Evolutionary conservation across 495 filamentous ascomycete genomes (phyloP), one percentile per base, ranked within the genome.

Genomic region (Aspergillus saccharolyticus): DNA sequence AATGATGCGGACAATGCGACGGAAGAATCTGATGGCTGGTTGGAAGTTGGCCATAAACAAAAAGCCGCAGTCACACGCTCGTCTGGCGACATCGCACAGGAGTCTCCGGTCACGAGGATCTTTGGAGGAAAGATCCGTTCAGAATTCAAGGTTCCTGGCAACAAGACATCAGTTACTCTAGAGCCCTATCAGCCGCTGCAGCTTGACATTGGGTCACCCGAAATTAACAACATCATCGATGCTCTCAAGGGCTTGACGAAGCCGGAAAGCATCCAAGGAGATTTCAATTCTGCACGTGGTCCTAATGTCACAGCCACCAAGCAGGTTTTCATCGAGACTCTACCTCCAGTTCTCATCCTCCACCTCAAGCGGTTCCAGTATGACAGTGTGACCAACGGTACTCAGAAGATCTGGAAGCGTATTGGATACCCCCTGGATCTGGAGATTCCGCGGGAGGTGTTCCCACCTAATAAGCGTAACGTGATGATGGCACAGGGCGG

Each of bases 371-470:
- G 95, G 12, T 98, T 98, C 79, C 90, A 97, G 63, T 97, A 95
- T 68, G 91, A 96, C 54, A 88, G 85, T 63, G 79, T 83, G n/a
- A 90, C 88, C 15, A 76, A 77, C 46, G 91, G 91, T 14, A 95
- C 91, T 0, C 89, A 96, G 65, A 98, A 98, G 73, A 96, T 97
- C 57, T 97, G 93, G 93, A 98, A 97, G 78, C 93, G 91, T 73
- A 79, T 98, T 62, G 93, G 90, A 39, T 97, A 98, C 64, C 94
- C 94, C 0, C 78, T 97, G 15, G 91, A 96, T 63, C 81, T 97
- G 42, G 94, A 96, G 68, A 90, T 98, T 60, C 94, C 94, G 1
- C 86, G 86, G 24, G 95, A 97, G 66, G 87, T 94, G n/a, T 88
- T 98, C 70, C 87, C 90, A 5, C 82, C 84, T 18, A 80, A 84